Percentiles rank a stretch among this genome's conserved stretches.
phyloP scores from a whole-genome alignment of 805 yeast species.

The Soucietia sequanensis region DNA sequence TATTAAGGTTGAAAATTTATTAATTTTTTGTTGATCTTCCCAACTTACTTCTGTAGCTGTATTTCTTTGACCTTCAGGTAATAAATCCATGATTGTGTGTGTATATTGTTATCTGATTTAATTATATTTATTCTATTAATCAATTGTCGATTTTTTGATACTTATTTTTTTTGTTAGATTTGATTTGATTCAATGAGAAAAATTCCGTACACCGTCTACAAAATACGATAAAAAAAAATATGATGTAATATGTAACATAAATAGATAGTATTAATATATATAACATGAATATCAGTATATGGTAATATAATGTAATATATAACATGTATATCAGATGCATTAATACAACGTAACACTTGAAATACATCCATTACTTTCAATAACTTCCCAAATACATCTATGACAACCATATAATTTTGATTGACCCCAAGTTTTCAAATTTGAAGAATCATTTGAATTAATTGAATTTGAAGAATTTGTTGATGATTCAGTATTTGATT shows the following conservation, averaged over 20 bases:
- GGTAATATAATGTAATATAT: too few relatives aligned
- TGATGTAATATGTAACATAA: too few relatives aligned
- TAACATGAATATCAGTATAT: too few relatives aligned
- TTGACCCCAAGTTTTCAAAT: slow-evolving; percentile 40
- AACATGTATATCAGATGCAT: too few relatives aligned
- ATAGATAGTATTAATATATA: too few relatives aligned
- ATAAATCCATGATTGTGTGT: slow-evolving; percentile 47
- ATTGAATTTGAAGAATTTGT: slow-evolving; percentile 6
- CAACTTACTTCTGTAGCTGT: slow-evolving; percentile 60
- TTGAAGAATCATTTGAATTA: slow-evolving; percentile 9
- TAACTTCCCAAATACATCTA: slow-evolving; percentile 43
- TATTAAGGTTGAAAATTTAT: slow-evolving; percentile 81
- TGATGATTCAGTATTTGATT: slow-evolving; percentile 2
- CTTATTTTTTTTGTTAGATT: too few relatives aligned
- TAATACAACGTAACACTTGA: slow-evolving; percentile 38
- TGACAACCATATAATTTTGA: slow-evolving; percentile 39
- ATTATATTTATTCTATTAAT: too few relatives aligned
- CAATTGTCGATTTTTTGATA: too few relatives aligned
- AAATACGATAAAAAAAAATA: too few relatives aligned
- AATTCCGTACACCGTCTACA: too few relatives aligned
- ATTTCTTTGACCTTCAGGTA: slow-evolving; percentile 57
- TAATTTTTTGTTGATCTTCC: slow-evolving; percentile 89
- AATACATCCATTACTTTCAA: slow-evolving; percentile 34
- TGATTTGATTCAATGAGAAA: too few relatives aligned
- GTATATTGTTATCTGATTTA: slow-evolving; percentile 3